Evolutionary conservation across 2,329 filamentous ascomycete species (phyloP).

Genomic region (Laburnicola sp.): DNA sequence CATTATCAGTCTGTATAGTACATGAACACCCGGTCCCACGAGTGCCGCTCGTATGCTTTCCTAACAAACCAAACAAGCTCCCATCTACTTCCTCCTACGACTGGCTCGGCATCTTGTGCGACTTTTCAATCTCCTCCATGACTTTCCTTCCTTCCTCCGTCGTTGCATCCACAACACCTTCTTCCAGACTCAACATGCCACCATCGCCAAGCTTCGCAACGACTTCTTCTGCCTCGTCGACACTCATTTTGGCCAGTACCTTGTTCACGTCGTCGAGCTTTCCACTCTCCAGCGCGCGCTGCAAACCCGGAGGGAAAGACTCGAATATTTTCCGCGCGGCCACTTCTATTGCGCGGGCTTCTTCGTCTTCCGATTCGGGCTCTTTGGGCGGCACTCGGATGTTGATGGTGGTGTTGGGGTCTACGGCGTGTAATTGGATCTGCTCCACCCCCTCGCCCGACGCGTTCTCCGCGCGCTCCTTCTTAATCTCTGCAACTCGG

Average conservation of each 20-base stretch:
- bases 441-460: constrained; percentile 77
- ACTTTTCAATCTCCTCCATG: constrained; percentile 67
- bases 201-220: constrained; percentile 80
- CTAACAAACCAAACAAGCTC: neutral
- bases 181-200: constrained; percentile 85
- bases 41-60: neutral
- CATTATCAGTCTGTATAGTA: constrained; percentile 8
- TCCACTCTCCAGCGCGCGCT: constrained; percentile 82
- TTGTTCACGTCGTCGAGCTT: constrained; percentile 86
- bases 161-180: constrained; percentile 93
- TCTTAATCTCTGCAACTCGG: constrained; percentile 72
- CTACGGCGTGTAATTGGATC: constrained; percentile 95
- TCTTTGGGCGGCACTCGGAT: constrained; percentile 76
- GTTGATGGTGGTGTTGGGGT: constrained; percentile 88
- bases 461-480: constrained; percentile 56
- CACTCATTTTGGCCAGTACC: constrained; percentile 83
- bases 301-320: constrained; percentile 77
- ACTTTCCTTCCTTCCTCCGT: constrained; percentile 81
- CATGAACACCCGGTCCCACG: neutral
- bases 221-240: constrained; percentile 83
- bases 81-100: constrained; percentile 32
- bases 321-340: constrained; percentile 76
- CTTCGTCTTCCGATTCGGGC: constrained; percentile 49
- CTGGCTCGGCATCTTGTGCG: constrained; percentile 42
- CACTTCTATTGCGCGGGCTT: constrained; percentile 63